These are phyloP conservation scores for Sphaceloma murrayae DNA, from an alignment of 2,329 filamentous ascomycete species.

Conservation along the genomic window DNA sequence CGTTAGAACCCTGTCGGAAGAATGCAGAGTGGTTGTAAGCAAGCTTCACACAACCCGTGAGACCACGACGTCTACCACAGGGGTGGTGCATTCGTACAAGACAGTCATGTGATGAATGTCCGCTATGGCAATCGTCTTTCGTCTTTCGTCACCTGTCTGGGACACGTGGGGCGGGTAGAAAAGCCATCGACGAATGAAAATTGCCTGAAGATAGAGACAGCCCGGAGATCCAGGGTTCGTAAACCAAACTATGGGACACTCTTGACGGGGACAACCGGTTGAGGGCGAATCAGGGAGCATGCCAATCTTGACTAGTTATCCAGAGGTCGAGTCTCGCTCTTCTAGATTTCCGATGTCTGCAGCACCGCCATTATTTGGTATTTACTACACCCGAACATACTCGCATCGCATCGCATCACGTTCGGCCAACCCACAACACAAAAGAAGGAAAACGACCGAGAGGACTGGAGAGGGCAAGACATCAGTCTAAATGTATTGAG, in stretches of 20 bases:
- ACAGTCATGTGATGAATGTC: conserved; percentile 13
- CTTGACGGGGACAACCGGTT: conserved; percentile 3
- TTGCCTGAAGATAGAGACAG: neutral
- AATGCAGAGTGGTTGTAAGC: conserved; percentile 1
- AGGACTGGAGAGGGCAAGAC: neutral
- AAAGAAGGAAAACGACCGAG: neutral
- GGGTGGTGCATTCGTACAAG: neutral
- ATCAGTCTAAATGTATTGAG: conserved; percentile 4
- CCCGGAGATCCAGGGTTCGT: conserved; percentile 2
- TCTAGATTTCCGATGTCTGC: neutral
- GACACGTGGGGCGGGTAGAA: conserved; percentile 3
- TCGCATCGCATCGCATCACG: neutral
- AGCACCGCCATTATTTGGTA: neutral
- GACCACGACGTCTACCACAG: neutral
- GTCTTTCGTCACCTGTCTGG: conserved; percentile 5
- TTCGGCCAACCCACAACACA: neutral
- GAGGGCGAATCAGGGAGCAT: conserved; percentile 3
- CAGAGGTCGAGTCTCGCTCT: neutral
- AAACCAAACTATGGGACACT: neutral
- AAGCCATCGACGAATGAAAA: conserved; percentile 5
- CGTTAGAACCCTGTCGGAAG: neutral
- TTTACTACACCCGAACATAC: too few relatives aligned
- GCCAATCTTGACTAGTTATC: conserved; percentile 2
- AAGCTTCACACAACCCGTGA: conserved; percentile 1
- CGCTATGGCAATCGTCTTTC: conserved; percentile 4